Evolutionary conservation across 768 basidiomycete species (phyloP).

Genomic region (Boletus sp.): DNA sequence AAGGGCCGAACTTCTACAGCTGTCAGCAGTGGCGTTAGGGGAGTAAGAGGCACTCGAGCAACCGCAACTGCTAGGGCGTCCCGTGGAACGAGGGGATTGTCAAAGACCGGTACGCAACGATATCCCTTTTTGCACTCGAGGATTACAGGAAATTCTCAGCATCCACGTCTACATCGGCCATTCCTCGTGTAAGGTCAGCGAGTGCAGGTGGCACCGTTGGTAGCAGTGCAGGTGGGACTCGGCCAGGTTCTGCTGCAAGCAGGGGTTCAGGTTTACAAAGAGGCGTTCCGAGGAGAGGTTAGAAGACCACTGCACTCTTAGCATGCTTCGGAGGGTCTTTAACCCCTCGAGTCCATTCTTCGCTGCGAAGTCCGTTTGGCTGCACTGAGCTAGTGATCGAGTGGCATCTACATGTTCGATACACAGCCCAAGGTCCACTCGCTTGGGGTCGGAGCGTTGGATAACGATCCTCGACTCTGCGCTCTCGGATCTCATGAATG

Average conservation of each 20-base stretch:
- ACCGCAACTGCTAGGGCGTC: conserved; percentile 44
- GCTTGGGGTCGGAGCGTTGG: neutral
- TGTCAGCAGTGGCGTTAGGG: conserved; percentile 57
- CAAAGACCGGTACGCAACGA: conserved; percentile 36
- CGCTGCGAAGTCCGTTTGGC: neutral
- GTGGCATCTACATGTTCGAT: neutral
- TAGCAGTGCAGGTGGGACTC: conserved; percentile 14
- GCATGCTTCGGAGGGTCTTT: neutral
- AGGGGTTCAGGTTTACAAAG: conserved; percentile 26
- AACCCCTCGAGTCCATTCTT: neutral
- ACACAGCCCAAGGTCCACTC: neutral
- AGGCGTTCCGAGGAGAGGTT: conserved; percentile 26
- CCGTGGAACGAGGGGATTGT: conserved; percentile 43
- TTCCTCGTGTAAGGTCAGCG: conserved; percentile 23
- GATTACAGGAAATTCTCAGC: conserved; percentile 12
- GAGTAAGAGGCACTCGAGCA: conserved; percentile 69
- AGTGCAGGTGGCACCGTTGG: conserved; percentile 27
- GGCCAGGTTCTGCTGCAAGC: conserved; percentile 23
- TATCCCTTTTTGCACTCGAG: neutral
- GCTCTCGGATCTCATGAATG: conserved; percentile 1
- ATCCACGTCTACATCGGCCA: conserved; percentile 9
- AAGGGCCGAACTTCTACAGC: conserved; percentile 44
- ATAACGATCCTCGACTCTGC: neutral
- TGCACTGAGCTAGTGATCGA: neutral
- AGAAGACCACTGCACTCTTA: neutral